Percentiles rank a stretch among this genome's conserved stretches.
These are phyloP conservation scores for Tremella yokohamensis DNA, from an alignment of 768 basidiomycete species.

Conservation along the genomic window DNA sequence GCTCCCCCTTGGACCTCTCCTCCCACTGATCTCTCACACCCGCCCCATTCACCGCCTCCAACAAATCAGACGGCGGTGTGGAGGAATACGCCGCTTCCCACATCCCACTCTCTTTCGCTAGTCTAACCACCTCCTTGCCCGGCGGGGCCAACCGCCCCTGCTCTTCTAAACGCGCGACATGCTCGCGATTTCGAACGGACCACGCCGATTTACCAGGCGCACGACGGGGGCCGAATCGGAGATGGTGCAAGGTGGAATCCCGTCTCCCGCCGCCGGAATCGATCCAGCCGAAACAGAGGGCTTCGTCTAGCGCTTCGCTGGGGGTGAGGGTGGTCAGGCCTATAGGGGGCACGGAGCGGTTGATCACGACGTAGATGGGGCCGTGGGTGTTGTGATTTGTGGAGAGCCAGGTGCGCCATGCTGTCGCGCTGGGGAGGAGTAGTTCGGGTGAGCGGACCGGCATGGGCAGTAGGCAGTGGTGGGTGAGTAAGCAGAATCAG, in stretches of 20 bases:
- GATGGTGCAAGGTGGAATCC: not conserved
- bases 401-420: too few species aligned
- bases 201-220: not conserved
- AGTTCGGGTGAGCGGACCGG: too few species aligned
- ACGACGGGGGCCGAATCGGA: not conserved
- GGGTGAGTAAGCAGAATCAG: too few species aligned
- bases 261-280: slow-evolving; percentile 1
- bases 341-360: too few species aligned
- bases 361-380: too few species aligned
- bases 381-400: too few species aligned
- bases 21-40: not conserved
- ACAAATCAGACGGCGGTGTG: not conserved
- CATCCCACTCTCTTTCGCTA: slow-evolving; percentile 2
- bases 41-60: not conserved
- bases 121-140: not conserved
- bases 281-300: slow-evolving; percentile 5
- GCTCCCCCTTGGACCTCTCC: not conserved
- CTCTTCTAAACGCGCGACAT: slow-evolving; percentile 1
- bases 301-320: slow-evolving; percentile 5
- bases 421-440: too few species aligned
- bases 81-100: slow-evolving; percentile 2
- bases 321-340: not conserved
- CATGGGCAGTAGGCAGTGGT: too few species aligned
- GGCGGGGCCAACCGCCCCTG: not conserved
- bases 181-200: not conserved